Evolutionary conservation across 2,329 filamentous ascomycete species (phyloP).

Genomic region (Monosporascus cannonballus): DNA sequence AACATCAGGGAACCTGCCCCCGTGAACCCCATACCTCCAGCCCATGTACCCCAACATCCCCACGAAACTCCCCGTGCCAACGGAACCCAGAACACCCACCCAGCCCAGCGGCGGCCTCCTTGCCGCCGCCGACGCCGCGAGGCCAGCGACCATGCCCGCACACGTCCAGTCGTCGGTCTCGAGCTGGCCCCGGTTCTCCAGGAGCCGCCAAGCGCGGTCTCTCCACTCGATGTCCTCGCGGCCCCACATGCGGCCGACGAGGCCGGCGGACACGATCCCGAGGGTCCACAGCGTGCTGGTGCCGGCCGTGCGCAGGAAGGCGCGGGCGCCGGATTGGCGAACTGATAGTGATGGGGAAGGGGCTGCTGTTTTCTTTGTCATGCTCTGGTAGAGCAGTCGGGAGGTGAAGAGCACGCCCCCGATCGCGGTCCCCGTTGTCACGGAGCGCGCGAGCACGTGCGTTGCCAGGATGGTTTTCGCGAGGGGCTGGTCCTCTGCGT

Average conservation of each 20-base stretch:
- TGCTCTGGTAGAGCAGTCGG: conserved; percentile 21
- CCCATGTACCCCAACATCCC: conserved; percentile 43
- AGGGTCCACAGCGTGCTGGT: conserved; percentile 39
- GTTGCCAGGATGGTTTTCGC: conserved; percentile 48
- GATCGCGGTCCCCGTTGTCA: conserved; percentile 47
- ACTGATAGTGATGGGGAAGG: conserved; percentile 21
- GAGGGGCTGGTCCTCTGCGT: conserved; percentile 58
- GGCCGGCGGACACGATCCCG: conserved; percentile 35
- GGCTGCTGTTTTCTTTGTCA: conserved; percentile 10
- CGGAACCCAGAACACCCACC: conserved; percentile 36
- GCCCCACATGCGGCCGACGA: conserved; percentile 46
- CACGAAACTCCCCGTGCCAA: conserved; percentile 41
- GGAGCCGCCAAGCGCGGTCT: conserved; percentile 55
- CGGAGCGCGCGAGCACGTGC: conserved; percentile 52
- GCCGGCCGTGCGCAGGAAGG: conserved; percentile 39
- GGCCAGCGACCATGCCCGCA: conserved; percentile 30
- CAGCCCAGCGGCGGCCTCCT: conserved; percentile 29
- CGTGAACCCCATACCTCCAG: conserved; percentile 44
- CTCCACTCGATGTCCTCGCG: conserved; percentile 57
- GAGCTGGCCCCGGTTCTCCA: conserved; percentile 52
- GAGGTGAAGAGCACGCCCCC: conserved; percentile 33
- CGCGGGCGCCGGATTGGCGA: conserved; percentile 3
- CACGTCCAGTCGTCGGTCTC: conserved; percentile 51
- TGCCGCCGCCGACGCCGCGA: conserved; percentile 23
- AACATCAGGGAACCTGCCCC: conserved; percentile 30